phyloP scores from a whole-genome alignment of 2,329 filamentous ascomycete genomes.

The Fusarium metavorans region DNA sequence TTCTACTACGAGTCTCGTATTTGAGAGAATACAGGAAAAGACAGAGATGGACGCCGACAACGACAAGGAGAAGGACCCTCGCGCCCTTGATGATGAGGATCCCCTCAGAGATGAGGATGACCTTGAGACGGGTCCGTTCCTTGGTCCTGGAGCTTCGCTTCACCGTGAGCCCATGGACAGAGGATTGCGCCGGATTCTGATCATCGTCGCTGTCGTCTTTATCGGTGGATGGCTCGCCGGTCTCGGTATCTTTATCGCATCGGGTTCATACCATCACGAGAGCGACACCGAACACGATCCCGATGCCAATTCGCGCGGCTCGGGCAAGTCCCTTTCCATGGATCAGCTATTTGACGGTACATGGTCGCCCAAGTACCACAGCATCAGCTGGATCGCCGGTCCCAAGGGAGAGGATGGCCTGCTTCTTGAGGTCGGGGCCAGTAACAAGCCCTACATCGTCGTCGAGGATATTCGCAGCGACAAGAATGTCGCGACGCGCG shows the following conservation, averaged over 20 bases:
- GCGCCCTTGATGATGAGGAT: conserved; percentile 60
- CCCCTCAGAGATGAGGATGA: conserved; percentile 51
- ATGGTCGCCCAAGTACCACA: conserved; percentile 73
- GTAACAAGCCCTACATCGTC: conserved; percentile 79
- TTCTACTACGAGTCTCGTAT: conserved; percentile 86
- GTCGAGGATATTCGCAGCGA: conserved; percentile 83
- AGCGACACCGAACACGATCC: conserved; percentile 76
- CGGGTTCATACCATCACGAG: conserved; percentile 74
- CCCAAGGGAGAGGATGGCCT: conserved; percentile 85
- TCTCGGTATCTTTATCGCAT: conserved; percentile 73
- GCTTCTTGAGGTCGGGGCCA: conserved; percentile 77
- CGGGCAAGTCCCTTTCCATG: conserved; percentile 78
- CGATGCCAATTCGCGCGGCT: conserved; percentile 71
- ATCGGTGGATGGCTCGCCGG: conserved; percentile 77
- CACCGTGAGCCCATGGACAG: conserved; percentile 72
- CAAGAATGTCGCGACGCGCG: conserved; percentile 49
- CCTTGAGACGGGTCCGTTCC: conserved; percentile 67
- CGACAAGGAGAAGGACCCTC: conserved; percentile 45
- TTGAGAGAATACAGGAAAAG: conserved; percentile 78
- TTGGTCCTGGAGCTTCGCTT: conserved; percentile 52
- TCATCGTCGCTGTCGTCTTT: conserved; percentile 71
- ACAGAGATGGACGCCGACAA: conserved; percentile 49
- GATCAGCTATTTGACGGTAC: conserved; percentile 75
- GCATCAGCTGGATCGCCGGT: conserved; percentile 82
- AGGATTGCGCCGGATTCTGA: conserved; percentile 71